A percentile compares a stretch with the other conserved stretches of the same genome.
Conservation (phyloP, 495 filamentous ascomycete species). For the Tricharina praecox region DNA sequence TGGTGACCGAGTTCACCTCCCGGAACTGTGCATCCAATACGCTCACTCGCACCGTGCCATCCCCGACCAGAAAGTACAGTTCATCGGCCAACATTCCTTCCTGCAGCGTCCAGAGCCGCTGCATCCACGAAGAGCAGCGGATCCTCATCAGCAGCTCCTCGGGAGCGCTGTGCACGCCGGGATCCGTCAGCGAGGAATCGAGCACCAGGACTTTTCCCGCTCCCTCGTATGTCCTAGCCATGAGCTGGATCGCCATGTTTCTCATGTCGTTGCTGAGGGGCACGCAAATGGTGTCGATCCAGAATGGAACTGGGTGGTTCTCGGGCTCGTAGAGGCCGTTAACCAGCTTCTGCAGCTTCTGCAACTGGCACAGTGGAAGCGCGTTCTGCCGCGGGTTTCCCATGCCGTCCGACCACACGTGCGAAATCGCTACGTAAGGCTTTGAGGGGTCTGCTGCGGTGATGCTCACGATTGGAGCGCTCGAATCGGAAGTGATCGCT, state of each 20-base stretch:
- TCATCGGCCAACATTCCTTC: conserved; percentile 11
- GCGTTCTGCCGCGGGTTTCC: conserved; percentile 6
- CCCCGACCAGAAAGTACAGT: conserved; percentile 7
- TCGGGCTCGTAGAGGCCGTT: neutral
- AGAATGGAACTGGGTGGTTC: neutral
- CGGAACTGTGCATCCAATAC: neutral
- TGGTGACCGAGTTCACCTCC: neutral
- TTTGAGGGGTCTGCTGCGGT: too few species aligned
- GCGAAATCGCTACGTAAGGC: conserved; percentile 11
- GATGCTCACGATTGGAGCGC: too few species aligned
- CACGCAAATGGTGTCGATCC: conserved; percentile 6
- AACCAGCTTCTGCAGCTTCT: neutral
- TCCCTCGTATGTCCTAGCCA: neutral
- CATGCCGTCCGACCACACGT: conserved; percentile 12
- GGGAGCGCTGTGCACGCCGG: neutral
- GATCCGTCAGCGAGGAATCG: neutral
- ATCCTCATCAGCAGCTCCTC: conserved; percentile 9
- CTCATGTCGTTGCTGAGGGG: neutral
- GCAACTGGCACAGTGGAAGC: conserved; percentile 3
- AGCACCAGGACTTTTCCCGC: neutral
- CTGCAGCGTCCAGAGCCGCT: conserved; percentile 11
- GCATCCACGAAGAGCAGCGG: conserved; percentile 9
- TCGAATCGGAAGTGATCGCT: too few species aligned
- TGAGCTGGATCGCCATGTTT: neutral
- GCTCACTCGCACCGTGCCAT: conserved; percentile 2